Evolutionary conservation across 176 grass and related monocot genomes (phyloP), one percentile per base, ranked within the genome.

Genomic region (Puya raimondii): DNA sequence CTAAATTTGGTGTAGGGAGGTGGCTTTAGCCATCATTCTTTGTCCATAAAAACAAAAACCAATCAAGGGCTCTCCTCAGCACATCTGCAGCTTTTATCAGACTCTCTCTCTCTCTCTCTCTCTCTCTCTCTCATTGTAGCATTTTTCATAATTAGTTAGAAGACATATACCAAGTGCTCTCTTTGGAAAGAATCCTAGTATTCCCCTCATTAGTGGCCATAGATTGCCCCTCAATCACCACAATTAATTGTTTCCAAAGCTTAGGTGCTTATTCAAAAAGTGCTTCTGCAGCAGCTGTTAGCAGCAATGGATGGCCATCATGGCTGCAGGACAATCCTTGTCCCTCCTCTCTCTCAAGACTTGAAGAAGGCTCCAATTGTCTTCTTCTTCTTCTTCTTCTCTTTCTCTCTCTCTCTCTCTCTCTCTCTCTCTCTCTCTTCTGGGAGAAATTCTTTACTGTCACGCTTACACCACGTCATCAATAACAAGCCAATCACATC

Each of bases 31-130:
- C 78, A 84, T 81, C 81, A 88, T 74, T 69, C 65, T 67, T 33
- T 81, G 85, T 84, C 85, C 81, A 88, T 84, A 88, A 88, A 88
- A 74, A 76, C 79, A 74, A 50, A 23, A 47, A 66, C 48, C 52
- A 74, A 81, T 74, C 66, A 81, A 74, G 10, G 52, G 70, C 11
- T 77, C 67, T 77, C 18, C 64, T 49, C 71, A 47, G 75, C 48
- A 16, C 59, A 49, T 50, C 20, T 64, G 81, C 76, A 87, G 85
- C 80, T 80, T 87, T 77, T 33, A 17, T 56, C 64, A 25, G 17
- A 65, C 74, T 51, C 83, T 56, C 47, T 29, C 74, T 8, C 18
- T 25, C 27, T 64, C n/a, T 58, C 71, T 66, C 51, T 80, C 72
- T 83, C 85, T 70, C 51, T 75, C 27, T 3, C 72, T 23, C 12